Evolutionary conservation across 2,329 filamentous ascomycete genomes (phyloP).

Genomic region (Colletotrichum caudatum): DNA sequence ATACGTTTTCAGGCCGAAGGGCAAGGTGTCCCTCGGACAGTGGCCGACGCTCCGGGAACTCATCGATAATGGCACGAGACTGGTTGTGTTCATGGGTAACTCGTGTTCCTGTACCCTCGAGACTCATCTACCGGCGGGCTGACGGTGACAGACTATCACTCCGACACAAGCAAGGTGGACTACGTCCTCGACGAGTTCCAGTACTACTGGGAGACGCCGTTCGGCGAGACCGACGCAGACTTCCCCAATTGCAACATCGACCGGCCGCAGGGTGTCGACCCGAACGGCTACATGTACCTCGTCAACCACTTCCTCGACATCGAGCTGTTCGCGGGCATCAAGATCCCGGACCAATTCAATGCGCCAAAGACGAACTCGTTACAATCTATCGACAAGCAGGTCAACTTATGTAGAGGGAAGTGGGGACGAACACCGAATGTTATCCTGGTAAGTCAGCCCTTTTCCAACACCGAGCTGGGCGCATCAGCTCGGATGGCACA

Average conservation of each 20-base stretch:
- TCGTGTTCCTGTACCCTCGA: neutral
- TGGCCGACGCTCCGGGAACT: slow-evolving; percentile 79
- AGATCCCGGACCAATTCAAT: slow-evolving; percentile 50
- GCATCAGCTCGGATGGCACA: neutral
- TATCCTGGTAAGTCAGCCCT: slow-evolving; percentile 51
- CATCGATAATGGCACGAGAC: slow-evolving; percentile 70
- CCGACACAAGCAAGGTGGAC: slow-evolving; percentile 62
- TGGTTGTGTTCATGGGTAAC: slow-evolving; percentile 78
- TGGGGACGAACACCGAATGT: slow-evolving; percentile 48
- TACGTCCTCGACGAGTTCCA: slow-evolving; percentile 75
- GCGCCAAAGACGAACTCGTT: slow-evolving; percentile 53
- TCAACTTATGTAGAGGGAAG: slow-evolving; percentile 46
- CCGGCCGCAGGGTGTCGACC: slow-evolving; percentile 63
- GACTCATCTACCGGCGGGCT: slow-evolving; percentile 16
- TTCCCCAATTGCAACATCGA: slow-evolving; percentile 76
- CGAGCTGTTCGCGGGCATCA: slow-evolving; percentile 50
- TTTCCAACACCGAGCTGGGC: slow-evolving; percentile 1
- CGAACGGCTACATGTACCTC: slow-evolving; percentile 58
- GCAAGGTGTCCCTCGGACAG: slow-evolving; percentile 57
- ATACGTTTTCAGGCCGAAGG: slow-evolving; percentile 67
- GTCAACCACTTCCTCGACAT: slow-evolving; percentile 56
- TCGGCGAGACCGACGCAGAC: slow-evolving; percentile 68
- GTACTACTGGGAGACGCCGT: slow-evolving; percentile 80
- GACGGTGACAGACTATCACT: slow-evolving; percentile 65
- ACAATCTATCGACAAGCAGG: slow-evolving; percentile 47